Conservation (phyloP, 208 protist genomes). For the Angomonas desouzai region DNA sequence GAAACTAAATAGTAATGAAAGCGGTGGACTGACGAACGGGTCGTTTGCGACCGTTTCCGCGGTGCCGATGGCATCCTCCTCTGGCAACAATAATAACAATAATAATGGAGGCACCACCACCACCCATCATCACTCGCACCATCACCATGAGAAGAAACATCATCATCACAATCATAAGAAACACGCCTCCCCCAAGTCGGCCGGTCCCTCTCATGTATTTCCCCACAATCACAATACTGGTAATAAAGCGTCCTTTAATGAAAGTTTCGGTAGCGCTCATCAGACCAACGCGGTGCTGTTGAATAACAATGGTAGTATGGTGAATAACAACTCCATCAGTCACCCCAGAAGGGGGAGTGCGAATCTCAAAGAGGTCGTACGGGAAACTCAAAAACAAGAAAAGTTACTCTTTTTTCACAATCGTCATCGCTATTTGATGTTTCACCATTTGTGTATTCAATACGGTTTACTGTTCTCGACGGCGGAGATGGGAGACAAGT, state of each 20-base stretch:
- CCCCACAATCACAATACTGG: constrained; percentile 5
- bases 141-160: no score
- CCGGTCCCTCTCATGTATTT: no score
- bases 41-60: neutral
- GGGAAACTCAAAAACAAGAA: neutral
- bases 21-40: neutral
- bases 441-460: constrained; percentile 6
- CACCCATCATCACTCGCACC: no score
- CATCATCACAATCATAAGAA: no score
- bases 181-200: no score
- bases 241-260: constrained; percentile 6
- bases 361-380: constrained; percentile 10
- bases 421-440: constrained; percentile 3
- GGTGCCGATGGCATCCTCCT: neutral
- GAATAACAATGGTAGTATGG: constrained; percentile 8
- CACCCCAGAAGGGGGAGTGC: neutral
- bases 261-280: neutral
- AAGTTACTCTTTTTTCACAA: constrained; percentile 8
- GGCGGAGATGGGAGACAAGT: neutral
- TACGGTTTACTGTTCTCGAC: constrained; percentile 9
- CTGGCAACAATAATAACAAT: neutral
- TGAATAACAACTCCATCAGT: neutral
- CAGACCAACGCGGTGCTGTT: neutral
- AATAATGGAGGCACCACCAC: neutral
- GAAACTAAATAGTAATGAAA: constrained; percentile 4